Evolutionary conservation across 2,329 filamentous ascomycete species (phyloP).

Genomic region (Chalaropsis thielavioides): DNA sequence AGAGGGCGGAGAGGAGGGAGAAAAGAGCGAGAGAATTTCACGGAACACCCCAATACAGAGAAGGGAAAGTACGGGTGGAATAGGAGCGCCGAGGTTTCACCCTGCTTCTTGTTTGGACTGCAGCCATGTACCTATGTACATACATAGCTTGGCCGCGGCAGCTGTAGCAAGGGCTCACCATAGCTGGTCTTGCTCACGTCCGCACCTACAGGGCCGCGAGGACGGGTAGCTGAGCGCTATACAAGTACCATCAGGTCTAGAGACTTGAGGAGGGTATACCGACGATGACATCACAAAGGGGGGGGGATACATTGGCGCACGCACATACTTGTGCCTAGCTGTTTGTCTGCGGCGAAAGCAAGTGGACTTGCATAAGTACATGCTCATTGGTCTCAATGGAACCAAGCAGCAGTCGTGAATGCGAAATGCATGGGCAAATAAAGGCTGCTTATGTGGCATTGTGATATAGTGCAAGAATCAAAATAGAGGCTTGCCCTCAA

Average conservation of each 20-base stretch:
- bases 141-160: no score
- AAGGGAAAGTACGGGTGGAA: not conserved
- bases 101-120: not conserved
- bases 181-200: no score
- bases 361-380: not conserved
- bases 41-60: not conserved
- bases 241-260: no score
- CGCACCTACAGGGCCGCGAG: no score
- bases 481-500: not conserved
- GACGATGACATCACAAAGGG: not conserved
- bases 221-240: no score
- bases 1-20: not conserved
- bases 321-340: not conserved
- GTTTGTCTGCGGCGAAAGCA: not conserved
- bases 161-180: not conserved
- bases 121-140: not conserved
- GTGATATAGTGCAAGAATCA: not conserved
- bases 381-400: not conserved
- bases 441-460: not conserved
- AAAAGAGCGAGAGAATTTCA: not conserved
- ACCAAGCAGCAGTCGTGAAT: not conserved
- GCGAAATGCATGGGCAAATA: not conserved
- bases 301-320: not conserved
- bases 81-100: not conserved
- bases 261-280: no score